A percentile compares a stretch with the other conserved stretches of the same genome.
Evolutionary conservation across 2,329 filamentous ascomycete species (phyloP).

Genomic region (Phyllosticta ampelicida): DNA sequence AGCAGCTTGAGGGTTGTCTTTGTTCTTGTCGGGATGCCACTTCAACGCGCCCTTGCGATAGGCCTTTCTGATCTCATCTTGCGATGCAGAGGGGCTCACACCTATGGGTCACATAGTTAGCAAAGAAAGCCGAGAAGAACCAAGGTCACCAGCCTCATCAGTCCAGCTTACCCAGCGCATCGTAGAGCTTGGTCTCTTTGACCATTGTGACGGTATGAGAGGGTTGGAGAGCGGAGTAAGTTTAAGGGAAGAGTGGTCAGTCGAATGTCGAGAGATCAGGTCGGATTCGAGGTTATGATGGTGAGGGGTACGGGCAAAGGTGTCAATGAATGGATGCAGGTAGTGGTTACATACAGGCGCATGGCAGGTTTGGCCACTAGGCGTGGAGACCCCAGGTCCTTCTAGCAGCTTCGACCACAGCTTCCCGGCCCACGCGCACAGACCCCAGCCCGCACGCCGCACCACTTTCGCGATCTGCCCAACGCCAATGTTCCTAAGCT

Average conservation of each 20-base stretch:
- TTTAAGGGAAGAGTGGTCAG: not conserved
- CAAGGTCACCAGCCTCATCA: conserved; percentile 17
- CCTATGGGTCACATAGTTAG: conserved; percentile 20
- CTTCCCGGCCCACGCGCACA: not conserved
- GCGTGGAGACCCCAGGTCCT: conserved; percentile 6
- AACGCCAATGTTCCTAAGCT: not conserved
- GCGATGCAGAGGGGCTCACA: conserved; percentile 67
- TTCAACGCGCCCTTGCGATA: conserved; percentile 85
- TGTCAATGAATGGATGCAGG: not conserved
- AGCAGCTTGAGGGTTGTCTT: conserved; percentile 69
- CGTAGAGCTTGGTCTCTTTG: conserved; percentile 91
- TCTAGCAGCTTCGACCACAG: conserved; percentile 7
- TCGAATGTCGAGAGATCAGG: not conserved
- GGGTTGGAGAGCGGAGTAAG: not conserved
- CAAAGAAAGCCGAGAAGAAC: conserved; percentile 11
- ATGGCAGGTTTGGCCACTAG: not conserved
- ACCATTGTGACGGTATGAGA: conserved; percentile 53
- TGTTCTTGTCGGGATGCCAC: conserved; percentile 97
- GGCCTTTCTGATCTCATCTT: conserved; percentile 96
- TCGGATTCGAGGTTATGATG: not conserved
- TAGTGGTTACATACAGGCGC: not conserved
- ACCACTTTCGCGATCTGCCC: not conserved
- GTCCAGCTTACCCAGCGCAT: conserved; percentile 53
- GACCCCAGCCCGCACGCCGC: not conserved
- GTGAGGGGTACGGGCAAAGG: not conserved